Evolutionary conservation across 179 eudicot genomes (phyloP), one percentile per base, ranked within the genome.

Genomic region (Heliamphora pulchella): DNA sequence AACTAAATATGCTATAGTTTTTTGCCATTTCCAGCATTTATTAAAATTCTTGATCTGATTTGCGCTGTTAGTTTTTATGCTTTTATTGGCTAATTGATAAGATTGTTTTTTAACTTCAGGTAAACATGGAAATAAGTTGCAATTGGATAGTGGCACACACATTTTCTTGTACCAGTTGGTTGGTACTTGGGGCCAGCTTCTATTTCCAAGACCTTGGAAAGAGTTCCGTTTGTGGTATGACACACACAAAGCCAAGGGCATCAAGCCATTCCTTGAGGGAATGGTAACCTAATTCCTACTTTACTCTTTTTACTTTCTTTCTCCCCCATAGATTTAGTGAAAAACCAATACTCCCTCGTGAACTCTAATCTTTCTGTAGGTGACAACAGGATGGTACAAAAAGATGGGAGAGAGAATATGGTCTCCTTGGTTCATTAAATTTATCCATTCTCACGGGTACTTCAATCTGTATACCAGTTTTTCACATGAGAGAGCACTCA

Each of bases 131-230:
- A 92, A 94, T 87, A 96, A 96, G 79, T 82, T 96, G 84, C 88
- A 92, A 18, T 81, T 94, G 84, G 93, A 94, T 77, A 82, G 81
- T 79, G 90, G 79, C 68, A 83, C 93, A 66, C 84, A 76, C 50
- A 85, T 94, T 80, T 96, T 96, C 88, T 87, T 96, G 86, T 96
- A 96, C 85, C 99, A 84, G 87, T 82, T 96, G 83, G 99, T 96
- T 74, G 99, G 99, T 39, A 96, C 99, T 18, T 96, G 99, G 99
- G 99, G 99, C 75, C 98, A 96, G 86, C 98, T 96, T 86, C 89
- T 96, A 75, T 96, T 96, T 83, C 99, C 99, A 61, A 94, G 83
- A 80, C 99, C 98, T 44, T 96, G 99, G 99, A 96, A 94, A 85
- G 98, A 96, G 80, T 96, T 96, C 71, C 98, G 99, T 39, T 77